A percentile compares a stretch with the other conserved stretches of the same genome.
phyloP scores from a whole-genome alignment of 2,329 filamentous ascomycete genomes.

The Cytospora chrysosperma region DNA sequence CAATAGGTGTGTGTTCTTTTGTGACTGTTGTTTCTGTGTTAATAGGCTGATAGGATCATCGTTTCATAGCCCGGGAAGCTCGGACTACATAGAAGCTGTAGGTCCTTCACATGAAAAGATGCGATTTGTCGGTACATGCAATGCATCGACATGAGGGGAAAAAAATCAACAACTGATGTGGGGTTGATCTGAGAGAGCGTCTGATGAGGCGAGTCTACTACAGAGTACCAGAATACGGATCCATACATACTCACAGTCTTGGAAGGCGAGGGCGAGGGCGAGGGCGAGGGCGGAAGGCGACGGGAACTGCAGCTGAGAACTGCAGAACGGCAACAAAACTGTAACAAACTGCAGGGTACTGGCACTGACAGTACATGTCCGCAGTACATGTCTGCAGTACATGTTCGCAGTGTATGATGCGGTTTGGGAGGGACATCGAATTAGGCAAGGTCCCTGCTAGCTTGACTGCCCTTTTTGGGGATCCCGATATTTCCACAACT shows the following conservation, averaged over 20 bases:
- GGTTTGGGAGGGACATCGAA: neutral
- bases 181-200: neutral
- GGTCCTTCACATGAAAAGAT: neutral
- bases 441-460: constrained; percentile 8
- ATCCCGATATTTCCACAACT: too few species aligned
- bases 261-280: neutral
- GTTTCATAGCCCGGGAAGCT: neutral
- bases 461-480: neutral
- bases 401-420: constrained; percentile 4
- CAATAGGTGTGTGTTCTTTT: too few species aligned
- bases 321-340: neutral
- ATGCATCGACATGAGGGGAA: neutral
- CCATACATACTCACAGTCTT: too few species aligned
- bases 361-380: neutral
- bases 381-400: neutral
- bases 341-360: neutral
- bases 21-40: neutral
- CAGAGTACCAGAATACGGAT: too few species aligned
- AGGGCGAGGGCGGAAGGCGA: neutral
- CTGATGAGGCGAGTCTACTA: neutral
- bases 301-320: neutral
- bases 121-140: neutral
- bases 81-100: neutral
- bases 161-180: neutral
- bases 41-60: neutral